Evolutionary conservation across 2,329 filamentous ascomycete species (phyloP), one percentile per base, ranked within the genome.

Genomic region (Ascochyta rabiei): DNA sequence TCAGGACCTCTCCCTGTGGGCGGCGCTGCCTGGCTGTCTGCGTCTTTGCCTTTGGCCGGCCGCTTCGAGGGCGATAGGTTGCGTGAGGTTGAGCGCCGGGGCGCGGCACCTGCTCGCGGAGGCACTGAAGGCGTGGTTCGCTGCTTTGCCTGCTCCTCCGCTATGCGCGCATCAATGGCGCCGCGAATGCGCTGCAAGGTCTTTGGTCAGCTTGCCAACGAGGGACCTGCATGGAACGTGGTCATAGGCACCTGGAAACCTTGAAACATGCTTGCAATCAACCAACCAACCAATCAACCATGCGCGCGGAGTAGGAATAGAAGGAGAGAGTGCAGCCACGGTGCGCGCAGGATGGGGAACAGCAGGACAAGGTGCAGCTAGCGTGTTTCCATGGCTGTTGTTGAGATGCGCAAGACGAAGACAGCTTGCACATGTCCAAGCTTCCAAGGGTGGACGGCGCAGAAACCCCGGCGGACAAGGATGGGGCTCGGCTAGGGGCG

Each of bases 91-190:
- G 80, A 78, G 48, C 79, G 73, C 61, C 73, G 68, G 59, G 80
- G 74, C 57, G 78, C 71, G 49, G 82, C 75, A 63, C 68, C 80
- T 57, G 75, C 78, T 69, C 55, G 77, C 74, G 68, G 74, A 67
- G 66, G 77, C 8, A 65, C 82, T 73, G 59, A 80, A 67, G 35
- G 78, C 65, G 63, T 59, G 48, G 80, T 76, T 69, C 84, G 84
- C 72, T 92, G 89, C 54, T 90, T 89, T 53, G 91, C 89, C 77
- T 96, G 91, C 78, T 97, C 93, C 78, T 96, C 91, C 68, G 91
- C 90, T 69, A 97, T 95, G 68, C 89, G 89, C 67, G 87, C 87
- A 74, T 96, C 90, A 74, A 96, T 91, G 56, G 89, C 89, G 68
- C 89, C 90, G 79, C 91, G 90, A 66, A 96, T 81, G 80, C 90